Conservation (phyloP, 768 basidiomycete species). For the Hydnum rufescens region DNA sequence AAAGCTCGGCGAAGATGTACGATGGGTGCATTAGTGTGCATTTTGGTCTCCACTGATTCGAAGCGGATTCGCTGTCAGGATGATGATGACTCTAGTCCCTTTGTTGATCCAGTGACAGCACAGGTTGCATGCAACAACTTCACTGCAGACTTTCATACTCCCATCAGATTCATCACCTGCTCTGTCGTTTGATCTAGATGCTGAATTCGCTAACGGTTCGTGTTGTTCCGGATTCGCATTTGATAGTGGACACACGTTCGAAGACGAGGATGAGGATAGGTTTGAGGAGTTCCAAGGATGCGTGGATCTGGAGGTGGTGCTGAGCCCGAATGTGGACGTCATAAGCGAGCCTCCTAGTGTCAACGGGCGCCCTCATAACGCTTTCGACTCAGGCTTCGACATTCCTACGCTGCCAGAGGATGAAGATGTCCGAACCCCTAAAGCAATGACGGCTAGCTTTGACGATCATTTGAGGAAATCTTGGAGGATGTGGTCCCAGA, state of each 20-base stretch:
- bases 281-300: conserved; percentile 53
- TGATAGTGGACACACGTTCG: neutral
- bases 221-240: neutral
- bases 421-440: neutral
- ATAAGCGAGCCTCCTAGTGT: conserved; percentile 28
- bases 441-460: neutral
- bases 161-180: neutral
- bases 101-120: too few species aligned
- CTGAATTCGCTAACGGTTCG: neutral
- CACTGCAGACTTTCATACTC: neutral
- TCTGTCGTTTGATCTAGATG: neutral
- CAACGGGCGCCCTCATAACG: conserved; percentile 2
- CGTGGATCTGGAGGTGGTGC: conserved; percentile 1
- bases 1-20: too few species aligned
- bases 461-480: neutral
- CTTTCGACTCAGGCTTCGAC: conserved; percentile 4
- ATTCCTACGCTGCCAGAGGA: neutral
- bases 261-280: conserved; percentile 38
- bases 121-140: too few species aligned
- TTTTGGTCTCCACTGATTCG: too few species aligned
- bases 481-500: conserved; percentile 21
- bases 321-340: conserved; percentile 25
- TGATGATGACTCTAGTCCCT: too few species aligned
- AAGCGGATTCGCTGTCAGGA: too few species aligned
- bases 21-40: too few species aligned